Evolutionary conservation across 1,139 yeast genomes (phyloP), one percentile per base, ranked within the genome.

Genomic region (Debaryomycetaceae sp.): DNA sequence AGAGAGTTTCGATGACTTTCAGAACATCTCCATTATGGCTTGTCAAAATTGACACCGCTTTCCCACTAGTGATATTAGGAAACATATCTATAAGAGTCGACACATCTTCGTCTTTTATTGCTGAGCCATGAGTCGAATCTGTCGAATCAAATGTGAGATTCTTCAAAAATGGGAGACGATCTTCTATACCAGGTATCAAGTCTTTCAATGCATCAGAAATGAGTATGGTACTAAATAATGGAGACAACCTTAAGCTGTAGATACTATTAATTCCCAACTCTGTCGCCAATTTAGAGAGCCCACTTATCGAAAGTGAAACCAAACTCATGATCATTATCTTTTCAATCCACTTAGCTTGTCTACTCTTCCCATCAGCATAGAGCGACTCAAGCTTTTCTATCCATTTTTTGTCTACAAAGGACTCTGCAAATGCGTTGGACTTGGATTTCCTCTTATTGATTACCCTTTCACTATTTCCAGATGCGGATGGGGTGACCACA

Each of bases 1-100:
- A 68, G 17, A 90, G 55, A 45, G 71, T 59, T 49, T 83, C 73
- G 1, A 87, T 84, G 0, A 81, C 81, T 22, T 60, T 54, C 49
- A 87, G 95, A 1, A 83, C 81, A 45, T 80, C 70, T 24, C 73
- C 67, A 38, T 74, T 70, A 53, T 81, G 65, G 31, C 75, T 70
- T 22, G 63, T 59, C 31, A 89, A 63, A 1, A 85, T 54, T 1
- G 67, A 63, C 9, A 62, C 66, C 0, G 83, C 74, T 57, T 80
- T 76, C 2, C 66, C 63, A 7, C 58, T 57, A 0, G 75, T 65
- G 33, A 85, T 55, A 33, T 70, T 69, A 0, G 93, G 93, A 56
- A 86, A 83, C 44, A 86, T 63, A 37, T 80, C 86, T n/a, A 58
- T 49, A 37, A 85, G 57, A 13, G 71, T 63, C 5, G 63, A 56